phyloP scores from a whole-genome alignment of 305 asterid genomes.

The Fraxinus nigra region DNA sequence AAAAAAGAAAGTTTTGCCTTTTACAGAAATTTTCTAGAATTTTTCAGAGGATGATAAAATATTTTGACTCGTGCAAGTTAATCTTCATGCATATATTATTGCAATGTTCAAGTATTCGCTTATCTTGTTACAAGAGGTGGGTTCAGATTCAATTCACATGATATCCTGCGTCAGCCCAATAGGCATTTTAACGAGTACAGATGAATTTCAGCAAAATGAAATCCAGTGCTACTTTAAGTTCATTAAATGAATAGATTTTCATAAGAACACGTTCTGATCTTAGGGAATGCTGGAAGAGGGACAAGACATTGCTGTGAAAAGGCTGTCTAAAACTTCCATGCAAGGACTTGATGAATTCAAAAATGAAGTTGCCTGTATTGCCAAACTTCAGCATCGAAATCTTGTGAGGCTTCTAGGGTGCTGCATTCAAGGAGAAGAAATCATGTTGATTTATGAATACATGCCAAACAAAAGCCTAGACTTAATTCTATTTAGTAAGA shows the following conservation, averaged over 20 bases:
- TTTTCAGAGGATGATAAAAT: neutral
- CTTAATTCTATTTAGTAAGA: conserved; percentile 7
- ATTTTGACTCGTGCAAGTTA: neutral
- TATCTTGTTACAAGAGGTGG: neutral
- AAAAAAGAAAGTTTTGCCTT: neutral
- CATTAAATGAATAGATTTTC: neutral
- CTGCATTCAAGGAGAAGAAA: conserved; percentile 22
- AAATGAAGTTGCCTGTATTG: conserved; percentile 28
- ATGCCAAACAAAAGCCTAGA: conserved; percentile 31
- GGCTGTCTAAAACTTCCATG: conserved; percentile 20
- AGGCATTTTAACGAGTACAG: neutral
- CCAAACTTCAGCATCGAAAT: conserved; percentile 33
- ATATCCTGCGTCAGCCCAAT: neutral
- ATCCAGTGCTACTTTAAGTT: neutral
- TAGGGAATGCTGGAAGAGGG: conserved; percentile 25
- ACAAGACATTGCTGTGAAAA: conserved; percentile 25
- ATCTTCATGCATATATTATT: neutral
- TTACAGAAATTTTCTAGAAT: neutral
- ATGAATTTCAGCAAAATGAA: neutral
- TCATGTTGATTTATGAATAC: conserved; percentile 30
- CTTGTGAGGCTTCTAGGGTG: conserved; percentile 33
- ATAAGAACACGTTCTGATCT: neutral
- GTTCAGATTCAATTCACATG: neutral
- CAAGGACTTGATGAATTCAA: conserved; percentile 32
- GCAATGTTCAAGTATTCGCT: neutral